phyloP scores from a whole-genome alignment of 73 alveolate genomes.

The Paramecium biaurelia region DNA sequence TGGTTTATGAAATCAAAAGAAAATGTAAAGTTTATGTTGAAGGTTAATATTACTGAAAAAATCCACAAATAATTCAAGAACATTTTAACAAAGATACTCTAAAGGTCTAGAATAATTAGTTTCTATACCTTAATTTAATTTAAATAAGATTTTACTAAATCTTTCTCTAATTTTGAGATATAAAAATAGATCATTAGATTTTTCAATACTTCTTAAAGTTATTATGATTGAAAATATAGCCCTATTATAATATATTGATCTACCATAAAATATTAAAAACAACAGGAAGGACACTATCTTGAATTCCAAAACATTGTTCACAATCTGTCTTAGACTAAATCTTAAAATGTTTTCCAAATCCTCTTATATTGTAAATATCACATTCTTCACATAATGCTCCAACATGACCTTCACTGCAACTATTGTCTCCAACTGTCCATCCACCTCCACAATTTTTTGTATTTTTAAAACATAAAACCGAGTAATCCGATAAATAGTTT shows the following conservation, averaged over 20 bases:
- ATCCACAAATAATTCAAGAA: neutral
- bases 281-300: neutral
- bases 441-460: neutral
- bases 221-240: neutral
- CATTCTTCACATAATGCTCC: constrained; percentile 26
- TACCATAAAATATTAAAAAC: neutral
- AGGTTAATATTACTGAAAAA: neutral
- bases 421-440: neutral
- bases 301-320: neutral
- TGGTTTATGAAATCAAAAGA: neutral
- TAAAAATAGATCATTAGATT: neutral
- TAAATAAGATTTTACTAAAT: neutral
- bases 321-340: neutral
- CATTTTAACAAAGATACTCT: neutral
- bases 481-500: neutral
- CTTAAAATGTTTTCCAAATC: neutral
- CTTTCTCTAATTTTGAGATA: neutral
- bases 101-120: neutral
- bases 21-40: neutral
- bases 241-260: neutral
- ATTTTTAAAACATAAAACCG: neutral
- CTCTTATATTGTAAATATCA: neutral
- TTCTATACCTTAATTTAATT: neutral
- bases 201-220: neutral
- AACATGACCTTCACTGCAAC: neutral